Evolutionary conservation across 2,329 filamentous ascomycete genomes (phyloP).

Genomic region (Phoma herbarum): DNA sequence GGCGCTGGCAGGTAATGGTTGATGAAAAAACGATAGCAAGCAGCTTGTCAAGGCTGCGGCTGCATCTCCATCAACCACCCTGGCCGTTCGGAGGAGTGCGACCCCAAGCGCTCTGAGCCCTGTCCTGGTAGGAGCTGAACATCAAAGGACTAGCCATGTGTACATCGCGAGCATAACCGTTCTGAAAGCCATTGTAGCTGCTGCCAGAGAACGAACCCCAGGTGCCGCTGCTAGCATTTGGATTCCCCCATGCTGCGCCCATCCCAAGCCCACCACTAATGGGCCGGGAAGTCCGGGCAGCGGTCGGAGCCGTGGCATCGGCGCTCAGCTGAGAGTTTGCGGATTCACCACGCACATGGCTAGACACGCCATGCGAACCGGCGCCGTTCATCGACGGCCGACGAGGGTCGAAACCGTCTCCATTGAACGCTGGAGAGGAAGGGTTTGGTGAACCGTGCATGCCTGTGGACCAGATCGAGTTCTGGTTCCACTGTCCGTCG

Average conservation of each 20-base stretch:
- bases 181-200: constrained; percentile 31
- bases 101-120: constrained; percentile 44
- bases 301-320: constrained; percentile 30
- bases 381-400: constrained; percentile 46
- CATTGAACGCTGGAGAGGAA: constrained; percentile 39
- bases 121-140: constrained; percentile 52
- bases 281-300: constrained; percentile 29
- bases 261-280: constrained; percentile 44
- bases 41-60: constrained; percentile 9
- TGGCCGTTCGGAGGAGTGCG: constrained; percentile 50
- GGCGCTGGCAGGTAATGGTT: constrained; percentile 1
- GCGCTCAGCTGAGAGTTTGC: constrained; percentile 53
- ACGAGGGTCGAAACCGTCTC: constrained; percentile 29
- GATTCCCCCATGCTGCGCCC: constrained; percentile 46
- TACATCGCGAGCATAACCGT: constrained; percentile 29
- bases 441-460: constrained; percentile 44
- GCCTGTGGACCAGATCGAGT: constrained; percentile 50
- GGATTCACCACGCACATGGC: constrained; percentile 57
- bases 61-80: constrained; percentile 44
- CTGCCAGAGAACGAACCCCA: constrained; percentile 33
- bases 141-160: constrained; percentile 53
- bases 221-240: constrained; percentile 31
- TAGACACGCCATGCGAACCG: constrained; percentile 42
- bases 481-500: constrained; percentile 46
- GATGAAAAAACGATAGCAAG: constrained; percentile 8